Conservation (phyloP, 305 asterid species). For the Lippia alba region DNA sequence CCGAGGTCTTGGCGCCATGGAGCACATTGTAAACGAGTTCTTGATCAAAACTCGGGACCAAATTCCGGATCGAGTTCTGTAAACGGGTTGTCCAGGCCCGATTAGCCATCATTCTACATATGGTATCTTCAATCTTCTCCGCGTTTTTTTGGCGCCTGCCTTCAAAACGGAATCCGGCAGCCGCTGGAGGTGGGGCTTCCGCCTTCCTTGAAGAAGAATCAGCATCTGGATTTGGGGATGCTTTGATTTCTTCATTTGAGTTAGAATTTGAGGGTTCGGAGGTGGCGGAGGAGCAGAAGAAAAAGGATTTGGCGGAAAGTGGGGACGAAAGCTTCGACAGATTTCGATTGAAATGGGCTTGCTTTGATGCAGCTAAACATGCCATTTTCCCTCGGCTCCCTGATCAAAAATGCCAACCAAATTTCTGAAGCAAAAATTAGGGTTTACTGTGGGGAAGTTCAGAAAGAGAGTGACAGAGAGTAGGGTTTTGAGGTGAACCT, state of each 20-base stretch:
- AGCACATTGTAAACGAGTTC: constrained; percentile 81
- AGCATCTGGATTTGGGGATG: constrained; percentile 24
- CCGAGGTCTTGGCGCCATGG: constrained; percentile 64
- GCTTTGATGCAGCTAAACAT: constrained; percentile 46
- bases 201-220: constrained; percentile 26
- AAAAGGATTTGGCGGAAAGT: constrained; percentile 44
- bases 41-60: constrained; percentile 71
- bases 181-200: constrained; percentile 8
- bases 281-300: constrained; percentile 50
- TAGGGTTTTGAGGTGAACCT: constrained; percentile 35
- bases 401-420: neutral
- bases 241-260: constrained; percentile 35
- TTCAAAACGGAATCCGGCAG: constrained; percentile 36
- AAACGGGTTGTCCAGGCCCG: constrained; percentile 90
- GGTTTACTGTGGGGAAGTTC: neutral
- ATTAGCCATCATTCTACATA: constrained; percentile 82
- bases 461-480: neutral
- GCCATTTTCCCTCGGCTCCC: constrained; percentile 47
- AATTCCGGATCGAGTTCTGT: constrained; percentile 75
- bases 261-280: constrained; percentile 27
- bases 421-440: neutral
- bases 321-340: constrained; percentile 49
- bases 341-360: constrained; percentile 37
- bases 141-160: constrained; percentile 47
- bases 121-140: constrained; percentile 64